Conservation (phyloP, 176 grass and related monocot species). For the Lolium rigidum region DNA sequence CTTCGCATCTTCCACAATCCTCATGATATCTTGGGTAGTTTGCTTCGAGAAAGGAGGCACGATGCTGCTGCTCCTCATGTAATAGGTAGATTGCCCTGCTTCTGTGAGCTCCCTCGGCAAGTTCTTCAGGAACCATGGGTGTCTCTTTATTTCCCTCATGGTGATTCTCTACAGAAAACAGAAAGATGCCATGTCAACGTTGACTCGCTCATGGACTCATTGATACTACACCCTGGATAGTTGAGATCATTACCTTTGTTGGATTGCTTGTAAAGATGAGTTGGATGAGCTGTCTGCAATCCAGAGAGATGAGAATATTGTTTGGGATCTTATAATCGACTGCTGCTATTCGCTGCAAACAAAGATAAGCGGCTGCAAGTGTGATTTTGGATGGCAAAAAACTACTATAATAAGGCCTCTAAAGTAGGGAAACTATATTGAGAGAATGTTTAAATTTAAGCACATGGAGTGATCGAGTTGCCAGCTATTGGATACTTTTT, state of each 20-base stretch:
- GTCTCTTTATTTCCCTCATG: constrained; percentile 67
- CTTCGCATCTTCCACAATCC: constrained; percentile 52
- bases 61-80: constrained; percentile 36
- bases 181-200: background rate
- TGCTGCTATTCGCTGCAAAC: constrained; percentile 75
- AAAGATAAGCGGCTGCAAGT: constrained; percentile 1
- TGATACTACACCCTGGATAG: background rate
- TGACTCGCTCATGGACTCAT: background rate
- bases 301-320: constrained; percentile 71
- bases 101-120: constrained; percentile 68
- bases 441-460: too few relatives aligned
- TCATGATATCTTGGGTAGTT: constrained; percentile 55
- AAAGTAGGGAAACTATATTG: too few relatives aligned
- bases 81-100: constrained; percentile 50
- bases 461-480: too few relatives aligned
- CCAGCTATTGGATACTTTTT: too few relatives aligned
- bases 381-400: background rate
- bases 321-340: constrained; percentile 83
- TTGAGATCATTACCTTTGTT: constrained; percentile 48
- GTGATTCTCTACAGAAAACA: constrained; percentile 59
- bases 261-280: constrained; percentile 73
- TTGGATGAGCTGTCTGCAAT: constrained; percentile 76
- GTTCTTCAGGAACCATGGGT: constrained; percentile 80
- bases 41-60: constrained; percentile 53
- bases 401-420: background rate